Base-by-base conservation (phyloP, 2,329 filamentous ascomycete genomes). In the Fusarium dlaminii region DNA sequence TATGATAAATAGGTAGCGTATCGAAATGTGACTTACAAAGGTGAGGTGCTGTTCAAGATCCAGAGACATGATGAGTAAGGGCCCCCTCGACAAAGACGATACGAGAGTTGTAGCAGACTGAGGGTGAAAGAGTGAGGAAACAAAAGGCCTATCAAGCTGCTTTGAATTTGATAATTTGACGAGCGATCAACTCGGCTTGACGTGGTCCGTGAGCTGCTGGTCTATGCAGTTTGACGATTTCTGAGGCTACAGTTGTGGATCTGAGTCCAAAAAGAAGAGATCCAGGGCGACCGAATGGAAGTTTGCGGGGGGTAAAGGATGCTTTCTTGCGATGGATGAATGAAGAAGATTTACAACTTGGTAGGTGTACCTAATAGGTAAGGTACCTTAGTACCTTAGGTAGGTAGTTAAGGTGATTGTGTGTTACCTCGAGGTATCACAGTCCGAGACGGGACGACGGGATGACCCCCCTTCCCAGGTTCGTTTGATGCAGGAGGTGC, bases 11-110 rank as follows among this genome's bases (percentile, higher is more conserved):
- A 24, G 40, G 40, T 43, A n/a, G 27, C 30, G 39, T 15, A 8
- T 43, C 14, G 29, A 46, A 40, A 30, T 27, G 24, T 45, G 58
- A 77, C 92, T 82, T 90, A 96, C 94, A 84, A 95, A 95, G 83
- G 90, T 90, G 78, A 96, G 87, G 80, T 96, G 94, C 81, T 91
- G 93, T 85, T 96, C 94, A 59, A 96, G 88, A 79, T 95, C 92
- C 79, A 96, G 88, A 77, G 90, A 89, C 90, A 91, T 91, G 72
- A 70, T 79, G 77, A 61, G 34, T 45, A 49, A 43, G 36, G 60
- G 30, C 48, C 30, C 30, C 66, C 68, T 70, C 72, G 55, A 64
- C 56, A 43, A 60, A 63, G 60, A 72, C 43, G 63, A 68, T 37
- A 52, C 22, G 45, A 56, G 42, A 45, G 49, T 34, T 58, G 67